Evolutionary conservation across 129 eudicot species (phyloP), one percentile per base, ranked within the genome.

Genomic region (Artemisia annua): DNA sequence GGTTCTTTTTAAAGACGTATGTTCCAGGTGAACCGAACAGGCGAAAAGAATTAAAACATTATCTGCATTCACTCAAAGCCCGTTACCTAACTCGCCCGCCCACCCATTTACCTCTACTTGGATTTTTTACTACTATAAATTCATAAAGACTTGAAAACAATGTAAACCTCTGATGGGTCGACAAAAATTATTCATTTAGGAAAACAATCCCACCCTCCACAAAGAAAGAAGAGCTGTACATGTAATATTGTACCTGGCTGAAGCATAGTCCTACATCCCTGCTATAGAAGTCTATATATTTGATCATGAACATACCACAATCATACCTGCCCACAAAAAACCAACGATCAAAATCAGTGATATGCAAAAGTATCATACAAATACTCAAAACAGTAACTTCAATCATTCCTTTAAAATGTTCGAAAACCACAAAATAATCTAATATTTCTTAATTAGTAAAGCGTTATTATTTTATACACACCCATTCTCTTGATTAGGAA

Each of bases 261-360:
- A 93, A 93, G 79, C 83, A 83, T 59, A 93, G 89, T 32, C 97
- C 98, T 32, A 87, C 67, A 61, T 82, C 90, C 68, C 98, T 89
- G 81, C 98, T 93, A 79, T 85, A 93, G 72, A 93, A 93, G 79
- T 93, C 98, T 14, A 85, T 85, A 82, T 93, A 93, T 64, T 93
- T 93, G 80, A 93, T 75, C 96, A 93, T 93, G 81, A 89, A 93
- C 95, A 93, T 80, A 50, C 98, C 98, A 81, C 98, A 93, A 71
- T 92, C 96, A 68, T 35, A 87, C 92, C 98, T 92, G 90, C 71
- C 71, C 32, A 72, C 28, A 79, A 20, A 20, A 20, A 20, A 20
- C 0, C 22, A 1, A 20, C 22, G 22, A 20, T 20, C 22, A 20
- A 20, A 20, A 20, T 20, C 22, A 20, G 22, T 20, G 22, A 20